These are phyloP conservation scores for Paracoccidioides brasiliensis DNA, from an alignment of 2,329 filamentous ascomycete species.

Conservation along the genomic window DNA sequence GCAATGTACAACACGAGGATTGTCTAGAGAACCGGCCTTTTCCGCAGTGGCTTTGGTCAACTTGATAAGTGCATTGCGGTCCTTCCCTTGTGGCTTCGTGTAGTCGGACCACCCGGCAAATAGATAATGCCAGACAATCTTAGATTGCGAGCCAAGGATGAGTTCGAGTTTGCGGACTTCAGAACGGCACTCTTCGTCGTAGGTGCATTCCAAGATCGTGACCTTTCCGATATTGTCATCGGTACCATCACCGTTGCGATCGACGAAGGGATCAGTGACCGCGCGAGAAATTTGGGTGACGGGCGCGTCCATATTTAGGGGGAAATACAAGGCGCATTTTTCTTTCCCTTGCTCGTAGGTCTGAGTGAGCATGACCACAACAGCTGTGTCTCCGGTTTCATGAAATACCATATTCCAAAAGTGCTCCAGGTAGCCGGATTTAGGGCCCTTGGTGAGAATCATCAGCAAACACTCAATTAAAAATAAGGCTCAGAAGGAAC, in stretches of 20 bases:
- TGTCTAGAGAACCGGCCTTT: constrained; percentile 37
- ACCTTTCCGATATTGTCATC: constrained; percentile 45
- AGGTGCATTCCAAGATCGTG: constrained; percentile 42
- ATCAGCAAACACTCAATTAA: not conserved
- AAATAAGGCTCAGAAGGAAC: not conserved
- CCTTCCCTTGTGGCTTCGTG: constrained; percentile 53
- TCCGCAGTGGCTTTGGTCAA: constrained; percentile 37
- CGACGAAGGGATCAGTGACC: constrained; percentile 27
- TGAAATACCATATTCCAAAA: constrained; percentile 95
- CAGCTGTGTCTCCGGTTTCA: constrained; percentile 58
- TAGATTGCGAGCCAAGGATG: constrained; percentile 38
- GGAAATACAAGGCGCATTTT: constrained; percentile 87
- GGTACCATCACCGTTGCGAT: constrained; percentile 50
- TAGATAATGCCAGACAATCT: constrained; percentile 67
- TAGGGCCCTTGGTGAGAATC: constrained; percentile 52
- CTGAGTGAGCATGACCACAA: constrained; percentile 90
- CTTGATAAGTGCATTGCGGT: constrained; percentile 38
- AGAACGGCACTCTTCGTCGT: constrained; percentile 45
- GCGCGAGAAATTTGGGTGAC: constrained; percentile 31
- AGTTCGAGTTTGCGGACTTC: constrained; percentile 62
- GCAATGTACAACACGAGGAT: constrained; percentile 72
- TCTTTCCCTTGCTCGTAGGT: constrained; percentile 64
- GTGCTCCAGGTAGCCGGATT: constrained; percentile 58
- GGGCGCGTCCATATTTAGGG: constrained; percentile 41
- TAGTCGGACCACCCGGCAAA: constrained; percentile 89